Conservation (phyloP, 2,329 filamentous ascomycete genomes). For the Neofusicoccum sp. region DNA sequence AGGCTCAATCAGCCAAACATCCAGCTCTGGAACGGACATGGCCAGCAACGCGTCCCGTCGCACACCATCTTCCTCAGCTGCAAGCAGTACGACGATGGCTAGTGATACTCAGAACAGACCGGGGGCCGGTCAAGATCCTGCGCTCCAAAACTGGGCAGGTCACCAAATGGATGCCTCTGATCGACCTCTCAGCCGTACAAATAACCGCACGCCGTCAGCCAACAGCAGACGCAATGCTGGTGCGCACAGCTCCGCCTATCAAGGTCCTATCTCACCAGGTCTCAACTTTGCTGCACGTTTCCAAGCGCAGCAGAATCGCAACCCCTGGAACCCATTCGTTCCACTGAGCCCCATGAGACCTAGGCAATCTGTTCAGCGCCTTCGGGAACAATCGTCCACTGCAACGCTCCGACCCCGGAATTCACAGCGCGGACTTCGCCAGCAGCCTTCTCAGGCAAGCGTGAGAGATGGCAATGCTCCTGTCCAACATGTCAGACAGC, state of each 20-base stretch:
- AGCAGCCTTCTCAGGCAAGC: constrained; percentile 25
- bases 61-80: neutral
- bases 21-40: constrained; percentile 22
- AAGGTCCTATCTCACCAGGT: constrained; percentile 21
- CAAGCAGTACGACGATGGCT: neutral
- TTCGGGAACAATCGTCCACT: constrained; percentile 37
- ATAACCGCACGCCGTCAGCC: constrained; percentile 5
- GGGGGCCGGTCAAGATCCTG: neutral
- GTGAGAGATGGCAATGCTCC: constrained; percentile 30
- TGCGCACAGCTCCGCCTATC: neutral
- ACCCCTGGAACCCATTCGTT: constrained; percentile 39
- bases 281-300: constrained; percentile 35
- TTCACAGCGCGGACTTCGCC: constrained; percentile 29
- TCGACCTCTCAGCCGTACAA: neutral
- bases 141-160: neutral
- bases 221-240: constrained; percentile 11
- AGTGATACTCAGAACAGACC: neutral
- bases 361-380: constrained; percentile 35
- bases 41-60: neutral
- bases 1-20: constrained; percentile 31
- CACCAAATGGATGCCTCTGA: neutral
- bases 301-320: constrained; percentile 31
- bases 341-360: constrained; percentile 28
- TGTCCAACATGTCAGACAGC: constrained; percentile 31
- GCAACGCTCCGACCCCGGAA: constrained; percentile 35